A percentile compares a stretch with the other conserved stretches of the same genome.
phyloP scores from a whole-genome alignment of 495 filamentous ascomycete species.

The Penicillium coprophilum region DNA sequence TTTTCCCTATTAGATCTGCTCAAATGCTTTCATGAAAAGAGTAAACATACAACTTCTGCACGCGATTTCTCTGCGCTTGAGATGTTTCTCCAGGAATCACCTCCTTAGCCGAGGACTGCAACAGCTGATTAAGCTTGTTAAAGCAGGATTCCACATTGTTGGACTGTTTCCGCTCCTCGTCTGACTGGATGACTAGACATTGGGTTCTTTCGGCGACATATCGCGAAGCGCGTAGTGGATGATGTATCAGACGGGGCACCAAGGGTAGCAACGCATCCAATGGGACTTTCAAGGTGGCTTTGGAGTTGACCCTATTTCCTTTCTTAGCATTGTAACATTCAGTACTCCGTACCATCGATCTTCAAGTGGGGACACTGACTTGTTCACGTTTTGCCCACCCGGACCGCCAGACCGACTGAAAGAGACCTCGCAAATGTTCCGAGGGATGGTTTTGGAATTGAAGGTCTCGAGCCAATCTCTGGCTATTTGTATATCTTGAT shows the following conservation, averaged over 20 bases:
- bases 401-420: slow-evolving; percentile 90
- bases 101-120: slow-evolving; percentile 52
- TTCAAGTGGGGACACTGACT: slow-evolving; percentile 55
- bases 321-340: slow-evolving; percentile 15
- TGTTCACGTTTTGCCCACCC: slow-evolving; percentile 96
- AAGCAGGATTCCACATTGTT: slow-evolving; percentile 67
- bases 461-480: slow-evolving; percentile 74
- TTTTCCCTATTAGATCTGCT: slow-evolving; percentile 1
- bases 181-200: slow-evolving; percentile 65
- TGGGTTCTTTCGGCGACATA: slow-evolving; percentile 67
- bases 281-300: slow-evolving; percentile 74
- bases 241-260: slow-evolving; percentile 69
- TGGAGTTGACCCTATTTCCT: slow-evolving; percentile 75
- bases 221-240: slow-evolving; percentile 59
- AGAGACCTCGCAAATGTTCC: slow-evolving; percentile 59
- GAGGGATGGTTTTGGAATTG: slow-evolving; percentile 61
- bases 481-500: slow-evolving; percentile 64
- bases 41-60: slow-evolving; percentile 62
- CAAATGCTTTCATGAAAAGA: slow-evolving; percentile 1
- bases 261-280: slow-evolving; percentile 55
- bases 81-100: slow-evolving; percentile 66
- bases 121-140: slow-evolving; percentile 57
- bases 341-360: slow-evolving; percentile 6
- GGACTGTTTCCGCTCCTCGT: slow-evolving; percentile 62
- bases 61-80: slow-evolving; percentile 54